A percentile compares a stretch with the other conserved stretches of the same genome.
phyloP scores from a whole-genome alignment of 2,329 filamentous ascomycete genomes.

The Xylariaceae sp. region DNA sequence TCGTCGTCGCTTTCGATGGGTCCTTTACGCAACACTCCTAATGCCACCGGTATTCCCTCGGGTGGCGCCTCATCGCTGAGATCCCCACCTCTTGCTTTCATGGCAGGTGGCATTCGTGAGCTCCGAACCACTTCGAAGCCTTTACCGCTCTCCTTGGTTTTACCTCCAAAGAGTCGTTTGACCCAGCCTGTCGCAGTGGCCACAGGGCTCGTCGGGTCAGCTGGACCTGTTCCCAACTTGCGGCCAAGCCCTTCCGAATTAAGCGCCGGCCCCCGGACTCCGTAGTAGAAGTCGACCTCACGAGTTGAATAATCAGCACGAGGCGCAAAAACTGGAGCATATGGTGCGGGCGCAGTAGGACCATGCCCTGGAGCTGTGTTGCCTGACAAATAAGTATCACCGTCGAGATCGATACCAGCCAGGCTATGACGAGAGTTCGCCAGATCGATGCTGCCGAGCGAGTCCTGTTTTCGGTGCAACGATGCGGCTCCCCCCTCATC shows the following conservation, averaged over 20 bases:
- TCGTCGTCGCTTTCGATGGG: conserved; percentile 63
- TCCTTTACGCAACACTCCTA: conserved; percentile 55
- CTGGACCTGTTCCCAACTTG: conserved; percentile 87
- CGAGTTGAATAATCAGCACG: conserved; percentile 85
- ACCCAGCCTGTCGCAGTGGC: conserved; percentile 89
- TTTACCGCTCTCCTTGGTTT: conserved; percentile 91
- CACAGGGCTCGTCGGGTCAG: conserved; percentile 88
- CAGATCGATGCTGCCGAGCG: conserved; percentile 36
- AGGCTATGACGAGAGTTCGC: conserved; percentile 38
- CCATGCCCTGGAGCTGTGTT: conserved; percentile 42
- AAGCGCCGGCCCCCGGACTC: conserved; percentile 81
- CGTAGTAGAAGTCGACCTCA: conserved; percentile 96
- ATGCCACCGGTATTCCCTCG: conserved; percentile 62
- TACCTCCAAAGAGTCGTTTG: conserved; percentile 71
- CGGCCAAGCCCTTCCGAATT: conserved; percentile 77
- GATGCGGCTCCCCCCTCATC: conserved; percentile 39
- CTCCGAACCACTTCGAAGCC: conserved; percentile 96
- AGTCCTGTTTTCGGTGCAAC: conserved; percentile 32
- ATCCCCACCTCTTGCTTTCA: conserved; percentile 53
- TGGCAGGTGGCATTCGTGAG: conserved; percentile 75
- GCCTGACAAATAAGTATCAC: conserved; percentile 38
- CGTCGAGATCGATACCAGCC: conserved; percentile 32
- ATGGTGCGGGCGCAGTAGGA: conserved; percentile 34
- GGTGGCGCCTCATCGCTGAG: conserved; percentile 64
- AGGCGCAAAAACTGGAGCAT: conserved; percentile 43